These are phyloP conservation scores for Neobulgaria alba DNA, from an alignment of 2,329 filamentous ascomycete genomes.

Conservation along the genomic window DNA sequence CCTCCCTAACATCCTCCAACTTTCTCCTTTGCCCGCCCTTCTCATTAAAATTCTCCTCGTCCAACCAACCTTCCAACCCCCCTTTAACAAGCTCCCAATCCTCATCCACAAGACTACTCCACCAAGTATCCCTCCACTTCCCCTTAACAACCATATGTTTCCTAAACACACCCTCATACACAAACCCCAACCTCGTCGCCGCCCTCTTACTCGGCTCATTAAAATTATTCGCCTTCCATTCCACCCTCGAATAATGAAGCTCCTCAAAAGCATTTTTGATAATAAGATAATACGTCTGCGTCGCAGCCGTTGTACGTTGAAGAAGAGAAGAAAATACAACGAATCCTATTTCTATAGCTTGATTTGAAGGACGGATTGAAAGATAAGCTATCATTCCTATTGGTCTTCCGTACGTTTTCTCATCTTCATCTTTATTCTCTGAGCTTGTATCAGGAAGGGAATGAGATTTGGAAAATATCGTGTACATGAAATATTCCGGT, in stretches of 20 bases:
- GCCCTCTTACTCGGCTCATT: constrained; percentile 47
- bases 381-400: constrained; percentile 37
- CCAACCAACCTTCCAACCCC: constrained; percentile 38
- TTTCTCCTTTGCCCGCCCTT: constrained; percentile 41
- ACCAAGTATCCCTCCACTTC: constrained; percentile 48
- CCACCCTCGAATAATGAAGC: constrained; percentile 46
- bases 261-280: constrained; percentile 44
- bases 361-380: constrained; percentile 38
- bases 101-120: constrained; percentile 48
- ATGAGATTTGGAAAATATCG: constrained; percentile 29
- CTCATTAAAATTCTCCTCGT: constrained; percentile 30
- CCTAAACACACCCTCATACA: constrained; percentile 50
- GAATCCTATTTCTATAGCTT: constrained; percentile 48
- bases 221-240: constrained; percentile 55
- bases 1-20: constrained; percentile 25
- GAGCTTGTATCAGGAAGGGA: constrained; percentile 2
- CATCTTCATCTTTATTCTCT: neutral
- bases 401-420: constrained; percentile 6
- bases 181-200: constrained; percentile 49
- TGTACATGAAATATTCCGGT: constrained; percentile 37
- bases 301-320: constrained; percentile 46
- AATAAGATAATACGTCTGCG: constrained; percentile 50
- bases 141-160: constrained; percentile 54
- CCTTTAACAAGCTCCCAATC: constrained; percentile 54
- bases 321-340: constrained; percentile 42